Percentiles rank a stretch among this genome's conserved stretches.
Conservation (phyloP, 2,329 filamentous ascomycete genomes). For the Aureobasidium subglaciale region DNA sequence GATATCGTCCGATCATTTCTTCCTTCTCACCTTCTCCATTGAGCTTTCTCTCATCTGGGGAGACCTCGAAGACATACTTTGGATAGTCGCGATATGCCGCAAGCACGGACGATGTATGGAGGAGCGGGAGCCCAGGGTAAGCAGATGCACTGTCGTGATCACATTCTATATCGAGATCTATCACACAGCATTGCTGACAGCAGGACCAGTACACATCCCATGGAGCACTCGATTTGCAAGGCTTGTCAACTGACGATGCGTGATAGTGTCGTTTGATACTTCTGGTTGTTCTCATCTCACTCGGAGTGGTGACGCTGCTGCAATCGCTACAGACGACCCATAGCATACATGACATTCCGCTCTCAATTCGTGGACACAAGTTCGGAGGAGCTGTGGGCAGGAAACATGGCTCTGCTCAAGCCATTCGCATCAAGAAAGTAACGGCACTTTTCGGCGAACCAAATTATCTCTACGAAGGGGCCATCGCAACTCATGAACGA, state of each 20-base stretch:
- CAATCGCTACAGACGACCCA: not conserved
- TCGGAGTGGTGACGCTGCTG: not conserved
- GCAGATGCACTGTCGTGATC: not conserved
- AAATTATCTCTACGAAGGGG: conserved; percentile 30
- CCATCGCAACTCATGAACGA: conserved; percentile 29
- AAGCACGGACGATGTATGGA: conserved; percentile 10
- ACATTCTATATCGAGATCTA: not conserved
- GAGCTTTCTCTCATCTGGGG: not conserved
- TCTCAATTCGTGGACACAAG: not conserved
- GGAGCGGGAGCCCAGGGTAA: conserved; percentile 3
- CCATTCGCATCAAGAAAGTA: conserved; percentile 26
- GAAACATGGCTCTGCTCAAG: not conserved
- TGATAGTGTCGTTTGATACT: not conserved
- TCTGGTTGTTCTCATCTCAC: not conserved
- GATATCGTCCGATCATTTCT: not conserved
- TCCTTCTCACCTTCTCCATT: not conserved
- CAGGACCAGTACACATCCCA: not conserved
- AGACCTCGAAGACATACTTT: not conserved
- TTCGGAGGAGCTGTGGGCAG: not conserved
- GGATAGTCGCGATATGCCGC: not conserved
- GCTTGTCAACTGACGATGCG: not conserved
- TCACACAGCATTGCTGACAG: conserved; percentile 5
- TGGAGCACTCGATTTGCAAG: not conserved
- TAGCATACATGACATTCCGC: not conserved
- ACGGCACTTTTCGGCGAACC: conserved; percentile 30